A percentile compares a stretch with the other conserved stretches of the same genome.
Conservation (phyloP, 2,329 filamentous ascomycete species). For the Penicillium sp. region DNA sequence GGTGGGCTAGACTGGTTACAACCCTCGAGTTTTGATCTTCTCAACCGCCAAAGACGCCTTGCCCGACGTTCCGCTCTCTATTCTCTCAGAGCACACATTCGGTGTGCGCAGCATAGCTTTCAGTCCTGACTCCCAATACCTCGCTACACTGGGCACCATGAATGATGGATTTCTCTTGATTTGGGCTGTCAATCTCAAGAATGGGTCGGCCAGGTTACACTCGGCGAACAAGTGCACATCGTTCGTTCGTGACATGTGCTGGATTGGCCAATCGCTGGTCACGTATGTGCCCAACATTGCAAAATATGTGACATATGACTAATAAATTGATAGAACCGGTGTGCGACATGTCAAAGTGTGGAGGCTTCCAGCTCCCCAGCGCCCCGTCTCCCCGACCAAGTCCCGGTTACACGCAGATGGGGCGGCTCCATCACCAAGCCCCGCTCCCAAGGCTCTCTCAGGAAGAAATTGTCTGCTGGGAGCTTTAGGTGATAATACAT, state of each 20-base stretch:
- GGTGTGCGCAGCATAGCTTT: slow-evolving; percentile 88
- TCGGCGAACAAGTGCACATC: slow-evolving; percentile 93
- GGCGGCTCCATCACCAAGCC: slow-evolving; percentile 37
- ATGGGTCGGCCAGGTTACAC: slow-evolving; percentile 74
- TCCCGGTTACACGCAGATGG: slow-evolving; percentile 52
- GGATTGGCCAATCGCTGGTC: slow-evolving; percentile 81
- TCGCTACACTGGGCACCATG: slow-evolving; percentile 82
- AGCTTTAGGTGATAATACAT: slow-evolving; percentile 76
- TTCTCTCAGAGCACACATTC: slow-evolving; percentile 84
- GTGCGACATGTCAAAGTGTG: slow-evolving; percentile 92
- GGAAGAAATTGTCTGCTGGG: slow-evolving; percentile 89
- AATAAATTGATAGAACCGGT: slow-evolving; percentile 54
- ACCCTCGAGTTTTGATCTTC: slow-evolving; percentile 87
- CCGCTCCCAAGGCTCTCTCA: slow-evolving; percentile 67
- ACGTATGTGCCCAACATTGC: slow-evolving; percentile 53
- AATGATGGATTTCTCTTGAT: slow-evolving; percentile 95
- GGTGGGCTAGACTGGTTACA: slow-evolving; percentile 77
- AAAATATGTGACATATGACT: background rate
- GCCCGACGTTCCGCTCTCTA: slow-evolving; percentile 78
- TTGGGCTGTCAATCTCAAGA: slow-evolving; percentile 83
- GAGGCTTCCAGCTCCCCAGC: slow-evolving; percentile 70
- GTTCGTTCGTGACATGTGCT: slow-evolving; percentile 80
- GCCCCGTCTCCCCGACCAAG: slow-evolving; percentile 63
- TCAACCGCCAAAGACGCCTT: slow-evolving; percentile 73
- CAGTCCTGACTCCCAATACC: slow-evolving; percentile 79